Evolutionary conservation across 2,329 filamentous ascomycete species (phyloP).

Genomic region (Phyllosticta citrichinensis): DNA sequence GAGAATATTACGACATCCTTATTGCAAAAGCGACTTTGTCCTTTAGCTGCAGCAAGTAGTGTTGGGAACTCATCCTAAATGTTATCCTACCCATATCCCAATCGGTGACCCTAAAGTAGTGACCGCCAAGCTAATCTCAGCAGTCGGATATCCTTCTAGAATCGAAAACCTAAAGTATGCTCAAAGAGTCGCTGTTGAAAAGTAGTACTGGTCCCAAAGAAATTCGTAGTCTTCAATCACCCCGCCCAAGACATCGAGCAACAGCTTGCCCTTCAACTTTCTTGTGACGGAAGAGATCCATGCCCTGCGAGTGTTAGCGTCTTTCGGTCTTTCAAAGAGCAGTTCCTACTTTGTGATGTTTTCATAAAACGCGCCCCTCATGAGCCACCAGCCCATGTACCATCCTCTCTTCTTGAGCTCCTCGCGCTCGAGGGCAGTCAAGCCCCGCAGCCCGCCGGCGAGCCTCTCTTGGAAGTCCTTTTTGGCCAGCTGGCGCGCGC

Average conservation of each 20-base stretch:
- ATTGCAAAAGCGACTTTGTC: no score
- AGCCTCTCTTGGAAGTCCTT: constrained; percentile 52
- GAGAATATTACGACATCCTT: no score
- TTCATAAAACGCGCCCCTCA: constrained; percentile 96
- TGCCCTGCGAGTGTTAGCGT: constrained; percentile 27
- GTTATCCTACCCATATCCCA: not conserved
- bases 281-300: constrained; percentile 60
- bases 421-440: constrained; percentile 80
- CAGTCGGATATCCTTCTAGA: constrained; percentile 8
- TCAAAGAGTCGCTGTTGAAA: constrained; percentile 53
- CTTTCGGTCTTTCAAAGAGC: not conserved
- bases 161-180: not conserved
- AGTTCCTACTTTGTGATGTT: constrained; percentile 59
- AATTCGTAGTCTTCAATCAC: constrained; percentile 96
- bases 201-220: constrained; percentile 97
- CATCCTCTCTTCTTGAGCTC: constrained; percentile 82
- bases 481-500: constrained; percentile 74
- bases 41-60: no score
- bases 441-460: constrained; percentile 61
- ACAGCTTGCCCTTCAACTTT: constrained; percentile 60
- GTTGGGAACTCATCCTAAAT: not conserved
- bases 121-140: not conserved
- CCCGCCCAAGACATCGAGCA: constrained; percentile 72
- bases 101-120: not conserved
- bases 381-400: constrained; percentile 89